A percentile compares a stretch with the other conserved stretches of the same genome.
Conservation (phyloP, 495 filamentous ascomycete genomes). For the Evansstolkia leycettana region DNA sequence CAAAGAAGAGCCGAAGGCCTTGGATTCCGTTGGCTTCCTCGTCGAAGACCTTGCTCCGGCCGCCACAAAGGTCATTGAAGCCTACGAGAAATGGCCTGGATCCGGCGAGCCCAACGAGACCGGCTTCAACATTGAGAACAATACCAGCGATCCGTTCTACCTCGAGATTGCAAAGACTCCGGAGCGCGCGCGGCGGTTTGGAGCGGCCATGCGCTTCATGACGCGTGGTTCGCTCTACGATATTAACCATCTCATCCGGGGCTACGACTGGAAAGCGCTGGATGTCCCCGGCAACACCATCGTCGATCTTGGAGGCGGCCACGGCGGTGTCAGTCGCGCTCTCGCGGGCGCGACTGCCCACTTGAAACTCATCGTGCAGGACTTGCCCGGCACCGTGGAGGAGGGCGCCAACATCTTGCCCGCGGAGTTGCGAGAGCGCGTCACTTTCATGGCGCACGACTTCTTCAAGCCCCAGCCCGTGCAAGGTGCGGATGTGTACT, state of each 20-base stretch:
- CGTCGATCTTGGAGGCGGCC: conserved; percentile 21
- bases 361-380: conserved; percentile 17
- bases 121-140: conserved; percentile 14
- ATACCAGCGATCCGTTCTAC: conserved; percentile 15
- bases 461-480: conserved; percentile 37
- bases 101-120: conserved; percentile 11
- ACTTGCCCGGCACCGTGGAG: conserved; percentile 6
- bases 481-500: conserved; percentile 39
- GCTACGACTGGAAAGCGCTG: conserved; percentile 12
- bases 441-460: conserved; percentile 34
- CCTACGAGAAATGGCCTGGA: conserved; percentile 8
- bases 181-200: conserved; percentile 7
- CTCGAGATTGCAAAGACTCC: conserved; percentile 4
- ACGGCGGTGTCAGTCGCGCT: conserved; percentile 12
- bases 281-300: conserved; percentile 5
- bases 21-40: conserved; percentile 14
- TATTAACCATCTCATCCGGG: conserved; percentile 12
- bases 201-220: conserved; percentile 11
- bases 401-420: not conserved
- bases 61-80: conserved; percentile 8
- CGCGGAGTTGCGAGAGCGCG: conserved; percentile 17
- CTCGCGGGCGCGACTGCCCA: conserved; percentile 17
- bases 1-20: conserved; percentile 5
- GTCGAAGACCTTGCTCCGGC: conserved; percentile 4
- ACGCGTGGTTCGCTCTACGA: conserved; percentile 5